phyloP scores from a whole-genome alignment of 768 basidiomycete genomes.

The Coprinopsis cinerea region DNA sequence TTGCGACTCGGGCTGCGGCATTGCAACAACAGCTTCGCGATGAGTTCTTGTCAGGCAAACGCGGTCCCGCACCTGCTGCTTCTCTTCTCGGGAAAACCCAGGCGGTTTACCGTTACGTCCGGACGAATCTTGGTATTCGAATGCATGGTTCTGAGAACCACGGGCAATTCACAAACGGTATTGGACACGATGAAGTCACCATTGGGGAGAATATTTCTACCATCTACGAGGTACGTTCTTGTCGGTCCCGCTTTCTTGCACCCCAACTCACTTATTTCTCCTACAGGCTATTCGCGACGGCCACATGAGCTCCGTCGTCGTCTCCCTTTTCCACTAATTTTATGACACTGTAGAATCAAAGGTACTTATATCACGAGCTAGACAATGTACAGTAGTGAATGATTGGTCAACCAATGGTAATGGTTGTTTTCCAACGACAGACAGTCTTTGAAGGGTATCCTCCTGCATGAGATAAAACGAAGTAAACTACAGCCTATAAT shows the following conservation, averaged over 20 bases:
- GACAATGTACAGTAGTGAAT: not conserved
- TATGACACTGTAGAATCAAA: not conserved
- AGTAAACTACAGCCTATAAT: not conserved
- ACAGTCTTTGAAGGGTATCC: not conserved
- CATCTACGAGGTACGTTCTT: conserved; percentile 56
- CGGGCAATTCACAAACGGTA: conserved; percentile 33
- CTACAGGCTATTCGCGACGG: conserved; percentile 62
- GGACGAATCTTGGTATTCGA: conserved; percentile 53
- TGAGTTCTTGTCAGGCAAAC: conserved; percentile 51
- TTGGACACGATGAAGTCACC: conserved; percentile 47
- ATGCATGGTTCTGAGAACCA: conserved; percentile 79
- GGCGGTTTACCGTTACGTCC: conserved; percentile 63
- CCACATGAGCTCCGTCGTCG: conserved; percentile 53
- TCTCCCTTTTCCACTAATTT: conserved; percentile 37
- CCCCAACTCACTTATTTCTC: conserved; percentile 1
- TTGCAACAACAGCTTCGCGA: conserved; percentile 44
- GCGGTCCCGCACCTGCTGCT: conserved; percentile 60
- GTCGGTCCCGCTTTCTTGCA: too few species aligned
- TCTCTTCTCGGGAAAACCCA: conserved; percentile 57
- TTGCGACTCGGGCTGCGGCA: conserved; percentile 41
- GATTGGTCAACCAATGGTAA: not conserved
- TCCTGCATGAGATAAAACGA: not conserved
- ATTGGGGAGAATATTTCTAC: conserved; percentile 68
- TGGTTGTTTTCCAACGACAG: not conserved
- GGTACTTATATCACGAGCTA: not conserved